These are phyloP conservation scores for Geotrichum siamense DNA, from an alignment of 1,139 yeast genomes.

Conservation along the genomic window DNA sequence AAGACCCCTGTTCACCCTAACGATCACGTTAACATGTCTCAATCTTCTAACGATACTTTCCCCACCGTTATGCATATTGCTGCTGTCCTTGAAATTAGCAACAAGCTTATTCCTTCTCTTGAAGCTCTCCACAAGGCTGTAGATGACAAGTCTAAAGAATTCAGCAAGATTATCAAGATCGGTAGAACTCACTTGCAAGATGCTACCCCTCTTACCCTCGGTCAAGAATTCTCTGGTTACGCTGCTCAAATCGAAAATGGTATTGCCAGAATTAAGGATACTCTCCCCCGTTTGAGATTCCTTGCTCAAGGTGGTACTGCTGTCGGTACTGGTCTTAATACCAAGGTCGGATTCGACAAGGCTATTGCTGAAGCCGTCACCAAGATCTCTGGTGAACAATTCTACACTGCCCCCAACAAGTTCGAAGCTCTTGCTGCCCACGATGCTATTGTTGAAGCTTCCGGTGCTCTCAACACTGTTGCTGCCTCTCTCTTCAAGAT, in stretches of 20 bases:
- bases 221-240: constrained; percentile 97
- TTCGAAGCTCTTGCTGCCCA: constrained; percentile 99
- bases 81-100: constrained; percentile 81
- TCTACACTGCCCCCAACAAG: constrained; percentile 95
- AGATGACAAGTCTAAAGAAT: constrained; percentile 71
- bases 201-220: constrained; percentile 95
- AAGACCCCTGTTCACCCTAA: constrained; percentile 95
- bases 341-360: constrained; percentile 80
- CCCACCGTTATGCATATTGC: constrained; percentile 99
- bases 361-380: no score
- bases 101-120: constrained; percentile 71
- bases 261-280: constrained; percentile 70
- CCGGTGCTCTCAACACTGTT: constrained; percentile 93
- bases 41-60: constrained; percentile 94
- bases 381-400: constrained; percentile 76
- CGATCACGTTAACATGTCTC: constrained; percentile 98
- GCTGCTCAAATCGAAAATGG: constrained; percentile 90
- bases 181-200: constrained; percentile 99
- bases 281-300: constrained; percentile 66
- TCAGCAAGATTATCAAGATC: constrained; percentile 82
- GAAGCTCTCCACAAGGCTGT: constrained; percentile 69
- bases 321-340: constrained; percentile 96
- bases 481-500: constrained; percentile 92
- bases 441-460: constrained; percentile 94
- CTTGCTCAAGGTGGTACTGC: constrained; percentile 99